phyloP scores from a whole-genome alignment of 2,329 filamentous ascomycete species.

The Macroventuria anomochaeta region DNA sequence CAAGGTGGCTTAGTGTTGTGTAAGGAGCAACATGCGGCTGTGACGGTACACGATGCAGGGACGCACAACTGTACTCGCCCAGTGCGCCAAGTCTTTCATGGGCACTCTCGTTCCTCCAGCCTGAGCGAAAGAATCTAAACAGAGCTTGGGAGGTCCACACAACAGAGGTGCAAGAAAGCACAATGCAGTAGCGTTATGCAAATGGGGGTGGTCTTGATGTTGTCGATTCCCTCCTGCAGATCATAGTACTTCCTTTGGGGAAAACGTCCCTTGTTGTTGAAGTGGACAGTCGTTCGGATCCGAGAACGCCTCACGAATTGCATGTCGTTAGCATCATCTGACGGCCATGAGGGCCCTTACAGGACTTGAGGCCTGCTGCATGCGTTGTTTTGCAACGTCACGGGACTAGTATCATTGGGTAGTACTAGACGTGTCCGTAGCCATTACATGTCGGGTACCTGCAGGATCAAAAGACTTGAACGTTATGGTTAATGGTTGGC shows the following conservation, averaged over 20 bases:
- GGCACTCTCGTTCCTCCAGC: no score
- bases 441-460: constrained; percentile 20
- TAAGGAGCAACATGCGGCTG: neutral
- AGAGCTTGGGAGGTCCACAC: no score
- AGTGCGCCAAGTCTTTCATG: neutral
- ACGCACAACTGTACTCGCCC: constrained; percentile 1
- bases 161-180: no score
- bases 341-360: neutral
- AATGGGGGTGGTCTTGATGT: no score
- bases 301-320: no score
- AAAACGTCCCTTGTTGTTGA: no score
- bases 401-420: neutral
- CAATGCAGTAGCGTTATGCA: no score
- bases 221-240: no score
- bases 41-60: constrained; percentile 11
- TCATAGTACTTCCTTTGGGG: no score
- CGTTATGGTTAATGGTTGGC: neutral
- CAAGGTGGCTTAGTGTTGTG: neutral
- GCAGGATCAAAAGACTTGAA: constrained; percentile 5
- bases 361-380: neutral
- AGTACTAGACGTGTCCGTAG: neutral
- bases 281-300: neutral
- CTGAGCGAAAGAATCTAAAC: no score
- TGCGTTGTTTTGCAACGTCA: neutral
- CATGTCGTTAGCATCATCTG: neutral